Base-by-base conservation (phyloP, 257 asterid genomes). In the Apocynum venetum region DNA sequence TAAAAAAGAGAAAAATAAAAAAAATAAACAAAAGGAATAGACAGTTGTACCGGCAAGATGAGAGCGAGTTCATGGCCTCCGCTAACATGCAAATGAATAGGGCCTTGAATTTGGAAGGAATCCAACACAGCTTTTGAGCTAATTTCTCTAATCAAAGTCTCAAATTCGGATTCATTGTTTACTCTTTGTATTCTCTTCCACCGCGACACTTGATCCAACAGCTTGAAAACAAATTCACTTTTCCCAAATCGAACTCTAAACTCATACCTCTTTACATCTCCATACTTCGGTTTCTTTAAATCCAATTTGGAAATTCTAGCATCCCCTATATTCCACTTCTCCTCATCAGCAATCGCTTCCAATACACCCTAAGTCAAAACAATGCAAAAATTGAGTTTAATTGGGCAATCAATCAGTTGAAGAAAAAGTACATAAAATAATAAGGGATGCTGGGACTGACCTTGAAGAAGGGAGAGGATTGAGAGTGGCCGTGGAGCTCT, bases 281-380 rank as follows among this genome's bases (percentile, higher is more conserved):
- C 84, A 75, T 76, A 87, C 71, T 76, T 89, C 13, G 79, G 84
- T 82, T 86, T 89, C 80, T 82, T 84, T 6, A 80, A 81, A 79
- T 91, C 93, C 81, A 89, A 55, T 61, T 89, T 84, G 11, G 90
- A 86, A 73, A 91, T 87, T 72, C 88, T 84, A 78, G 89, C 41
- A 49, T 90, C 91, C 78, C 88, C 86, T 81, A 87, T 76, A 40
- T 77, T 80, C 96, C 96, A 92, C 84, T 84, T 88, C 86, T 88
- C 93, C 55, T 79, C 83, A 12, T 81, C 79, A 14, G 89, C 88
- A 80, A 90, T 89, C 52, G 76, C 88, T 83, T 80, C 83, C 87
- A 91, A 72, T 68, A 92, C 89, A 61, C 80, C 90, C 93, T 91
- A 77, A 13, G 31, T 25, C 31, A 25, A 19, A 14, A 55, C 74